Evolutionary conservation across 441 rosid species (phyloP).

Genomic region (Breynia disticha): DNA sequence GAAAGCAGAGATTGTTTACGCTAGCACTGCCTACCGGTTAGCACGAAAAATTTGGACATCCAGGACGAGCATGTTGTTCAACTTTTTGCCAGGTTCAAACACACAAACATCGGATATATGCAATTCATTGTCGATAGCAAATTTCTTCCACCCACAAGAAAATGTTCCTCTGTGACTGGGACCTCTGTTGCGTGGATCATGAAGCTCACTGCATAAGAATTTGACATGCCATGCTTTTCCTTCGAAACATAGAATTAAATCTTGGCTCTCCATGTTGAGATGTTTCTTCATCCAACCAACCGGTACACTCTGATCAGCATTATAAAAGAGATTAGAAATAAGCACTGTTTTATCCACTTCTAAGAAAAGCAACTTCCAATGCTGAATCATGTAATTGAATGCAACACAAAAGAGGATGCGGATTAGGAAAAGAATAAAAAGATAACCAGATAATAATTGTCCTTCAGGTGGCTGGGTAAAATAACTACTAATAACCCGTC

Average conservation of each 20-base stretch:
- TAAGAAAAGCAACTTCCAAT: background rate
- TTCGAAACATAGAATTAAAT: conserved; percentile 25
- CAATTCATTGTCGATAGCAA: conserved; percentile 29
- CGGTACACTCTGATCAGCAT: conserved; percentile 29
- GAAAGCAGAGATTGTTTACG: too few species aligned
- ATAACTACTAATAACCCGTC: conserved; percentile 22
- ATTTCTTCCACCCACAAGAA: conserved; percentile 35
- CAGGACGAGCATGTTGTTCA: conserved; percentile 18
- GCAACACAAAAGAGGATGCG: too few species aligned
- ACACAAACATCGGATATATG: conserved; percentile 32
- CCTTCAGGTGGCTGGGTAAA: conserved; percentile 21
- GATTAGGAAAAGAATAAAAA: background rate
- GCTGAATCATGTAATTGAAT: background rate
- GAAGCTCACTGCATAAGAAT: conserved; percentile 12
- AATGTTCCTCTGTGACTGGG: conserved; percentile 26
- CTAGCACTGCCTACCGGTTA: too few species aligned
- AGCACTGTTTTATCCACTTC: background rate
- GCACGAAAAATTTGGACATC: conserved; percentile 24
- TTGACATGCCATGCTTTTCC: conserved; percentile 26
- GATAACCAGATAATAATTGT: conserved; percentile 21
- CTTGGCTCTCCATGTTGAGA: conserved; percentile 20
- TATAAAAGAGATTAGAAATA: conserved; percentile 1
- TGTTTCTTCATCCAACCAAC: conserved; percentile 23
- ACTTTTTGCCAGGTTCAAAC: conserved; percentile 20
- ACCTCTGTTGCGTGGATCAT: conserved; percentile 12